phyloP scores from a whole-genome alignment of 108 stramenopile species.

The Cylindrotheca fusiformis region DNA sequence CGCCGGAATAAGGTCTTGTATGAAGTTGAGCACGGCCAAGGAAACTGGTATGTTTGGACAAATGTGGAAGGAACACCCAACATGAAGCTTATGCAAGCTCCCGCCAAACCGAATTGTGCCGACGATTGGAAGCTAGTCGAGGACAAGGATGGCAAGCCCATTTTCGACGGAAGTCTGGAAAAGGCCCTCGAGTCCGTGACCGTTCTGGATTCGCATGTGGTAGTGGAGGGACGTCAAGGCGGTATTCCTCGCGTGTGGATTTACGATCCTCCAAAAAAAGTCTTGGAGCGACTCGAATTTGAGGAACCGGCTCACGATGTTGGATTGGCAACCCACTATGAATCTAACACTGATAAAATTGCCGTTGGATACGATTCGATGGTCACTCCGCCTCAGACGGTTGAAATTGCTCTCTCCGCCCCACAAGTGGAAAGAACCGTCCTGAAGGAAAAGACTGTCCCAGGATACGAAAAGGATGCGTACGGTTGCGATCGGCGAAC shows the following conservation, averaged over 20 bases:
- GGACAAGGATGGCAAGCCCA: constrained; percentile 15
- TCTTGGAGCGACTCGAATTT: constrained; percentile 48
- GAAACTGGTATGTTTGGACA: constrained; percentile 64
- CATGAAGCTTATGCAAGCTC: constrained; percentile 65
- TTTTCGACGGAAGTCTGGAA: constrained; percentile 65
- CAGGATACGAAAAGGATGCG: constrained; percentile 71
- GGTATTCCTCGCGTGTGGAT: constrained; percentile 79
- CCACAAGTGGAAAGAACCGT: constrained; percentile 49
- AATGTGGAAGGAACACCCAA: constrained; percentile 68
- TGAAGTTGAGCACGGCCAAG: constrained; percentile 54
- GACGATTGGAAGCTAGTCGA: constrained; percentile 42
- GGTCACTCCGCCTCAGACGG: constrained; percentile 66
- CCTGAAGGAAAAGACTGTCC: constrained; percentile 82
- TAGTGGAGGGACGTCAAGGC: constrained; percentile 58
- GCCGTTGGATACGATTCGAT: constrained; percentile 82
- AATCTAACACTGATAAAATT: constrained; percentile 71
- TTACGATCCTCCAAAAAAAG: constrained; percentile 28
- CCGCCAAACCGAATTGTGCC: constrained; percentile 46
- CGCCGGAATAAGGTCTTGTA: constrained; percentile 64
- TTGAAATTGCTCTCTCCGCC: constrained; percentile 54
- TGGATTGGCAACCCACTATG: constrained; percentile 56
- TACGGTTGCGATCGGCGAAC: constrained; percentile 76
- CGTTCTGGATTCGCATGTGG: constrained; percentile 50
- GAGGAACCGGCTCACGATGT: constrained; percentile 83
- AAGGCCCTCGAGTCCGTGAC: constrained; percentile 49